Percentiles rank a stretch among this genome's conserved stretches.
Conservation (phyloP, 208 protist species). For the Acanthamoeba divionensis region DNA sequence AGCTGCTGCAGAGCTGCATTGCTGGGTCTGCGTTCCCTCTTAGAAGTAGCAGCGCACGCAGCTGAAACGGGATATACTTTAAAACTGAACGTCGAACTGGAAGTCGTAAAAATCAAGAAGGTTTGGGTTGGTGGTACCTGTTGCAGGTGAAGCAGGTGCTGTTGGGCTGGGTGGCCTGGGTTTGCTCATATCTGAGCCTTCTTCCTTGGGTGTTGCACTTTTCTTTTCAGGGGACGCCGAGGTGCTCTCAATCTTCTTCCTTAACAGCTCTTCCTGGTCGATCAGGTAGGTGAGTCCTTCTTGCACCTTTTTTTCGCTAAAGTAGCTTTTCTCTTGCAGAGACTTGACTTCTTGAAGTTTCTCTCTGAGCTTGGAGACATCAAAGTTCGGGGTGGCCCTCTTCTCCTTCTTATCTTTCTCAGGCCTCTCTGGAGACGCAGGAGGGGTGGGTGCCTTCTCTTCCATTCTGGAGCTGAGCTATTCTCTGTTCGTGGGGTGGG, state of each 20-base stretch:
- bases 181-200: too few species aligned
- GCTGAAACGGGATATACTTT: too few species aligned
- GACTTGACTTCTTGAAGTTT: conserved; percentile 12
- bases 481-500: too few species aligned
- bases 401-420: neutral
- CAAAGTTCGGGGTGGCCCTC: neutral
- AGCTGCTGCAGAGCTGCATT: conserved; percentile 11
- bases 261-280: conserved; percentile 23
- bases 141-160: too few species aligned
- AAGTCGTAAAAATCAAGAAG: too few species aligned
- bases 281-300: conserved; percentile 30
- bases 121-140: too few species aligned
- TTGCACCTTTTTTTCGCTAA: neutral
- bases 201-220: too few species aligned
- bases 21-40: neutral
- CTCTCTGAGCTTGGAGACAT: neutral
- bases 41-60: neutral
- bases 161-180: too few species aligned
- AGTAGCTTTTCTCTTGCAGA: conserved; percentile 13
- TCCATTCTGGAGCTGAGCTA: too few species aligned
- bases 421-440: too few species aligned
- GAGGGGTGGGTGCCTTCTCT: too few species aligned
- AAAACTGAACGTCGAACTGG: too few species aligned
- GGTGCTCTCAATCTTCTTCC: neutral
- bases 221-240: conserved; percentile 30